phyloP scores from a whole-genome alignment of 148 eudicot genomes.

The Rhododendron griersonianum region DNA sequence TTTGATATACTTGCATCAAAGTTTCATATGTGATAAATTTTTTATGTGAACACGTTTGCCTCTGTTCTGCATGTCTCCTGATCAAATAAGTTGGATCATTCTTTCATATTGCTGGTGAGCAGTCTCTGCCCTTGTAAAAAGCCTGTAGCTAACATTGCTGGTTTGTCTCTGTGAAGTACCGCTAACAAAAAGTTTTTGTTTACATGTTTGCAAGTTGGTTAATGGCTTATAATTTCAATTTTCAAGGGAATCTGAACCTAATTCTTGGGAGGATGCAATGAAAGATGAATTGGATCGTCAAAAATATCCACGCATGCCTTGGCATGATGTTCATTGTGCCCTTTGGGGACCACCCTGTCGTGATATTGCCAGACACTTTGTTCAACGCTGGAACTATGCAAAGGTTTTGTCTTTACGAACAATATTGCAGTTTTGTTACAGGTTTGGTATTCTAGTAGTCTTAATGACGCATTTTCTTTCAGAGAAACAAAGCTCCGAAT shows the following conservation, averaged over 20 bases:
- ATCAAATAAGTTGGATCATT: not conserved
- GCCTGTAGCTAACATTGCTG: not conserved
- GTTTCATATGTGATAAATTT: not conserved
- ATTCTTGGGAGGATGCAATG: constrained; percentile 96
- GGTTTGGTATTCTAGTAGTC: constrained; percentile 5
- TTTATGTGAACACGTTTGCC: not conserved
- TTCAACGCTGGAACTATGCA: constrained; percentile 98
- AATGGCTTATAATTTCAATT: constrained; percentile 2
- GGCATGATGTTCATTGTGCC: constrained; percentile 99
- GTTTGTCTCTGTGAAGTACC: not conserved
- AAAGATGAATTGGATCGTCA: constrained; percentile 89
- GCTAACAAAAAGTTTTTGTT: not conserved
- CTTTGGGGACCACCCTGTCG: constrained; percentile 97
- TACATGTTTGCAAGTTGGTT: constrained; percentile 8
- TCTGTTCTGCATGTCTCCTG: not conserved
- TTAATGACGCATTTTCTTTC: constrained; percentile 23
- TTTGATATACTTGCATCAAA: not conserved
- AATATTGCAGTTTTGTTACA: not conserved
- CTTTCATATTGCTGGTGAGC: not conserved
- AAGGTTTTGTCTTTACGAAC: constrained; percentile 44
- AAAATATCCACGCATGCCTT: constrained; percentile 96
- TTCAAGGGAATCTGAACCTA: constrained; percentile 92
- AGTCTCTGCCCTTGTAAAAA: not conserved
- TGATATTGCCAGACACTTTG: constrained; percentile 94
- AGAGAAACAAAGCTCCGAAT: constrained; percentile 97